Base-by-base conservation (phyloP, 148 eudicot species). In the Agrostemma githago region DNA sequence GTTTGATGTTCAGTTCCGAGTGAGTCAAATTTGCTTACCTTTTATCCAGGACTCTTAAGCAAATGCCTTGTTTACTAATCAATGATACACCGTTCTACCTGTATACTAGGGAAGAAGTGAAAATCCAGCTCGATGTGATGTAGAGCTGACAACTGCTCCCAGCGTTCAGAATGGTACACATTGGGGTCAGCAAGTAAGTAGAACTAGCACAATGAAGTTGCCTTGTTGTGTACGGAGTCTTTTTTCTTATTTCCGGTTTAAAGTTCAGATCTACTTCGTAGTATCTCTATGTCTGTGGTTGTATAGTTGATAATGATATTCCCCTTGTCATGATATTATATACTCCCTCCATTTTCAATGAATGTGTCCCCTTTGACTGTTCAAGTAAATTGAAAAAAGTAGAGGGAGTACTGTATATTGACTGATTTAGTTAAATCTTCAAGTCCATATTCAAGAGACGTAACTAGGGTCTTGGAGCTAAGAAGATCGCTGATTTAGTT, bases 1-100 rank as follows among this genome's bases (percentile, higher is more conserved):
- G 99, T 95, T 95, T 86, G 99, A 95, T 82, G 99, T 95, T 72
- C 99, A 92, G 83, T 95, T 95, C 83, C 89, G 90, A 76, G 99
- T 95, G 82, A 92, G 96, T 92, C 69, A 41, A 15, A 20, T 63
- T 76, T 19, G n/a, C 19, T 54, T 37, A 19, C 58, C 34, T 62
- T 73, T 5, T 16, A 51, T 44, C 57, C 51, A 53, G 57, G 15
- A 41, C 38, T 58, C 54, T 70, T 70, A 57, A 62, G 6, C 40
- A 12, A 40, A 38, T 51, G 3, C 14, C 20, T 26, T 64, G 20
- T 17, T 74, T 43, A 39, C 10, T 48, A 62, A 42, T 64, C 61
- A 20, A 48, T 57, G 76, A 39, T 71, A 56, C 26, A n/a, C 66
- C n/a, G 39, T 57, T 78, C 57, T 42, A 38, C 74, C 15, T 83